Base-by-base conservation (phyloP, 192 early-diverging fungal genomes). In the Dispira simplex region DNA sequence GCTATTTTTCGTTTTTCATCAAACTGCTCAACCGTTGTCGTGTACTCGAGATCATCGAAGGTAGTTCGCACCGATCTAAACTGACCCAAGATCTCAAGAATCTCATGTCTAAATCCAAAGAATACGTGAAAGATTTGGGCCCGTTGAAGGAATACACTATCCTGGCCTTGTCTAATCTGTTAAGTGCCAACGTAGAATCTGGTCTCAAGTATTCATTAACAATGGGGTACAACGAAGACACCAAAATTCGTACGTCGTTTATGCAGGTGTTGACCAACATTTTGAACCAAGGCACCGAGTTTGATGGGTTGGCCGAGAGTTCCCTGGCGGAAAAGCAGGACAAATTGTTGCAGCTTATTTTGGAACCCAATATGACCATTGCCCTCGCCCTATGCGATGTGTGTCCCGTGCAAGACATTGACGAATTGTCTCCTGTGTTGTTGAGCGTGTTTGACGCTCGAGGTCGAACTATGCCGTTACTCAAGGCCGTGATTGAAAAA, bases 251-350 rank as follows among this genome's bases (percentile, higher is more conserved):
- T 20, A 85, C 89, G 0, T 81, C 91, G 25, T 98, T 97, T 66
- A 92, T 92, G 71, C 83, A 92, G 55, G 92, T 98, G 39, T 73
- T 98, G 46, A 93, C 91, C 26, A 90, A 95, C 63, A 85, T 97
- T 53, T 72, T 98, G 51, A 86, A 91, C 62, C 75, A 84, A 70
- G 95, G 90, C n/a, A 84, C 83, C n/a, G 87, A 90, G 62, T 87
- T 88, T 66, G 88, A 85, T 44, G 85, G 82, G 0, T 70, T 97
- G 63, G 84, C 76, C 28, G 87, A 81, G 71, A 91, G 82, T 70
- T 80, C 75, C 18, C 84, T 85, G 65, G 83, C 78, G 46, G 85
- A 84, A 67, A 82, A 93, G 57, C 89, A 92, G 68, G 81, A 82
- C 44, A 88, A 83, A 27, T 65, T 98, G 45, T 70, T 95, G 8